Conservation (phyloP, 2,329 filamentous ascomycete genomes). For the Cordyceps fumosorosea region DNA sequence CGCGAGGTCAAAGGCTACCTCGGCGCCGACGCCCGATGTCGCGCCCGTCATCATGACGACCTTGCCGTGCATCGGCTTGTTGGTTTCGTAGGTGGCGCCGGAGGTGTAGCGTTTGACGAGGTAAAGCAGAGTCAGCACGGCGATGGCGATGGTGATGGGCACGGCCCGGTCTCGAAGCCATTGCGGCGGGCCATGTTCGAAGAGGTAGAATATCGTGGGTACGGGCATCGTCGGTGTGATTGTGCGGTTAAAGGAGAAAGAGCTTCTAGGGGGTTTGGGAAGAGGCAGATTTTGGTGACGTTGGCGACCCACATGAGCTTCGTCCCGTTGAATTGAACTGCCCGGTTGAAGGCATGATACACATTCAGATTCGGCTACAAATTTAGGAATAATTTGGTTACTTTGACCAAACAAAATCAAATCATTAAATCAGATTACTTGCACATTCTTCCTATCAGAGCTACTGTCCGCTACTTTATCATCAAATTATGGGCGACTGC, state of each 20-base stretch:
- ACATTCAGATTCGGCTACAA: too few species aligned
- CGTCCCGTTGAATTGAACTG: too few species aligned
- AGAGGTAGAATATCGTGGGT: slow-evolving; percentile 40
- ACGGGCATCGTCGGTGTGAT: slow-evolving; percentile 39
- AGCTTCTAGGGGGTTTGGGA: background rate
- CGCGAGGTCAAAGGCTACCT: slow-evolving; percentile 68
- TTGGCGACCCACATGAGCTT: slow-evolving; percentile 7
- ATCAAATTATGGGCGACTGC: too few species aligned
- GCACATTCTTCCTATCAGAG: too few species aligned
- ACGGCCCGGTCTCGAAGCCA: slow-evolving; percentile 41
- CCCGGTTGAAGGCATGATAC: too few species aligned
- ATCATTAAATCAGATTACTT: too few species aligned
- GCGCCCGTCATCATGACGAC: slow-evolving; percentile 92
- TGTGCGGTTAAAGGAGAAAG: background rate
- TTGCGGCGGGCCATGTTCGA: slow-evolving; percentile 42
- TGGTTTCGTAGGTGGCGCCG: slow-evolving; percentile 66
- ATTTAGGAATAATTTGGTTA: too few species aligned
- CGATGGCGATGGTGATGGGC: slow-evolving; percentile 33
- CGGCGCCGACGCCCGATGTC: slow-evolving; percentile 85
- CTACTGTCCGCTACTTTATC: too few species aligned
- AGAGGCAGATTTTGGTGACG: slow-evolving; percentile 2
- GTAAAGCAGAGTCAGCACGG: slow-evolving; percentile 32
- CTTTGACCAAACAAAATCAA: too few species aligned
- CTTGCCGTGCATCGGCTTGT: slow-evolving; percentile 85
- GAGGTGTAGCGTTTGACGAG: slow-evolving; percentile 67